Conservation (phyloP, 495 filamentous ascomycete species). For the Mytilinidion resinicola region DNA sequence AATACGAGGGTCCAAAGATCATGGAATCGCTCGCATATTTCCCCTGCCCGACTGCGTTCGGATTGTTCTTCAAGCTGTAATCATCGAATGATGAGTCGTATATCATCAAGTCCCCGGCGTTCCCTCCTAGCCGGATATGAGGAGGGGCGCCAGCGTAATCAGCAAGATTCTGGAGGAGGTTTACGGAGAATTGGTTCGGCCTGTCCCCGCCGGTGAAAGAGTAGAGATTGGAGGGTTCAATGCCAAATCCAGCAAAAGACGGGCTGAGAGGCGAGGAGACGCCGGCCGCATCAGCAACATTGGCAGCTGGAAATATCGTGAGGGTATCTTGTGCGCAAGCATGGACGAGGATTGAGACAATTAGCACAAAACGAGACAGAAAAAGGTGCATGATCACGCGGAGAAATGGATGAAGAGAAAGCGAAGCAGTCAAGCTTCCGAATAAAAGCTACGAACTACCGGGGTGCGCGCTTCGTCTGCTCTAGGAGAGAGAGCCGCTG, state of each 20-base stretch:
- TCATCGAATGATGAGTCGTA: constrained; percentile 24
- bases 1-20: constrained; percentile 35
- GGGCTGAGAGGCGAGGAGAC: constrained; percentile 12
- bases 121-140: constrained; percentile 37
- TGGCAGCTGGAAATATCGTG: constrained; percentile 12
- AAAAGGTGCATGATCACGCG: too few species aligned
- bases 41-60: constrained; percentile 24
- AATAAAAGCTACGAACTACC: too few species aligned
- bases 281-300: constrained; percentile 10
- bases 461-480: too few species aligned
- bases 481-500: too few species aligned
- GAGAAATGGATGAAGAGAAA: too few species aligned
- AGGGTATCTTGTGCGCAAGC: too few species aligned
- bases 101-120: constrained; percentile 38
- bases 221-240: constrained; percentile 40
- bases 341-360: too few species aligned
- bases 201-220: constrained; percentile 33
- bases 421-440: too few species aligned
- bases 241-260: constrained; percentile 38
- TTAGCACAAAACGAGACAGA: too few species aligned
- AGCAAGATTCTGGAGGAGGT: constrained; percentile 37
- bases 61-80: constrained; percentile 26
- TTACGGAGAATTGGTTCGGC: constrained; percentile 32
- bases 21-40: constrained; percentile 26
- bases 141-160: constrained; percentile 35